Evolutionary conservation across 768 basidiomycete genomes (phyloP).

Genomic region (Tulasnella sp.): DNA sequence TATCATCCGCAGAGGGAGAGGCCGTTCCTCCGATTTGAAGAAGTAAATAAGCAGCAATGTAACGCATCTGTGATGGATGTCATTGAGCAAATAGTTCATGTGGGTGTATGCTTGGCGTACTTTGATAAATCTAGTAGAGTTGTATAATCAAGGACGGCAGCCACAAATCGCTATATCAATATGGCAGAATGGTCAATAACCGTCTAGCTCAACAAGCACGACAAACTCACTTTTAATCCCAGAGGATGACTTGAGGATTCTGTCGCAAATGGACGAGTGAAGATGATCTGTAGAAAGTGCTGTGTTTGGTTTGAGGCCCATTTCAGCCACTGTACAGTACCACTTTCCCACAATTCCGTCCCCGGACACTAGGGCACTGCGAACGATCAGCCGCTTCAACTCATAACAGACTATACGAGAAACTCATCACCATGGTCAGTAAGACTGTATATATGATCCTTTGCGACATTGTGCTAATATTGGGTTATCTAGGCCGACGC

Average conservation of each 20-base stretch:
- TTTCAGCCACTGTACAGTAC: no score
- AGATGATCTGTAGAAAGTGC: no score
- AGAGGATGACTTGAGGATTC: constrained; percentile 90
- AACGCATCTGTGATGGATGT: constrained; percentile 49
- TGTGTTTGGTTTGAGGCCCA: no score
- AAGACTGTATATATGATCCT: no score
- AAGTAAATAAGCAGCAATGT: constrained; percentile 93
- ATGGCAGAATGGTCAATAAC: background rate
- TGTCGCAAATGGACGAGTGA: no score
- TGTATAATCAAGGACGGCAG: constrained; percentile 43
- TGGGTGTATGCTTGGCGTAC: background rate
- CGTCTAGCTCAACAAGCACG: background rate
- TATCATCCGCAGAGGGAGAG: constrained; percentile 69
- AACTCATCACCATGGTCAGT: no score
- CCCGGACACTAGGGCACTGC: no score
- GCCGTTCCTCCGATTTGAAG: constrained; percentile 89
- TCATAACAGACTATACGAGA: no score
- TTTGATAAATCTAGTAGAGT: background rate
- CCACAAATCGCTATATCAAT: constrained; percentile 67
- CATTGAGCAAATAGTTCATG: background rate
- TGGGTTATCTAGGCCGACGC: constrained; percentile 88
- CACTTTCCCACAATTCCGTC: no score
- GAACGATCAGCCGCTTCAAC: no score
- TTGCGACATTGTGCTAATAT: no score
- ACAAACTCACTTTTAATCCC: constrained; percentile 68